Base-by-base conservation (phyloP, 257 asterid genomes). In the Rhazya stricta region DNA sequence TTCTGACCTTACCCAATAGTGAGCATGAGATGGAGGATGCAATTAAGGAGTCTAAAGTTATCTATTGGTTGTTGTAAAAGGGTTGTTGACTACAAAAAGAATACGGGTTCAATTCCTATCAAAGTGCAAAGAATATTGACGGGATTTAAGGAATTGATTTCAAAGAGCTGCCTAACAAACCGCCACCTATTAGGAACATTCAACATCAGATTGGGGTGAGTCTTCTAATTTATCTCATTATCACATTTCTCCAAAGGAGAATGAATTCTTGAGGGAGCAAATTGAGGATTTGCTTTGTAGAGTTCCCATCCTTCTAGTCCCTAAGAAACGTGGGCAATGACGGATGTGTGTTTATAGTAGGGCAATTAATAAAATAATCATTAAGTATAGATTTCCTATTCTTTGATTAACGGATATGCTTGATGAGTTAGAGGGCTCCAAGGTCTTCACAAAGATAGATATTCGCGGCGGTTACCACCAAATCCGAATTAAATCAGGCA, bases 331-430 rank as follows among this genome's bases (percentile, higher is more conserved):
- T 70, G 74, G 74, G 9, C 18, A 3, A 9, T 41, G 16, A 36
- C 4, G 56, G 3, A 69, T 69, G 74, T 69, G 74, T 43, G 54
- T 46, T 27, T 57, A 70, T 54, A 54, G 61, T 54, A 54, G 61
- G 23, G 62, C 61, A 6, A 46, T 70, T 46, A 62, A 62, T 25
- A 62, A 62, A 34, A 62, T 70, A 0, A 70, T 58, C 9, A 16
- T 46, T 25, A 70, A 48, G 34, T 70, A 46, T 34, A 23, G 0
- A 12, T 30, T 16, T 15, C 58, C 61, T 1, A 70, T 70, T 46
- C 61, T 58, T 46, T 6, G 42, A 39, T 23, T 68, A 5, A 29
- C 34, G 34, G 73, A 69, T 30, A 3, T 69, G 21, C 3, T 42
- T 1, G 74, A 42, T 69, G 25, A 25, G 4, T 9, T 62, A 9